These are phyloP conservation scores for Chlorella sp. DNA, from an alignment of 139 green algal genomes.

Conservation along the genomic window DNA sequence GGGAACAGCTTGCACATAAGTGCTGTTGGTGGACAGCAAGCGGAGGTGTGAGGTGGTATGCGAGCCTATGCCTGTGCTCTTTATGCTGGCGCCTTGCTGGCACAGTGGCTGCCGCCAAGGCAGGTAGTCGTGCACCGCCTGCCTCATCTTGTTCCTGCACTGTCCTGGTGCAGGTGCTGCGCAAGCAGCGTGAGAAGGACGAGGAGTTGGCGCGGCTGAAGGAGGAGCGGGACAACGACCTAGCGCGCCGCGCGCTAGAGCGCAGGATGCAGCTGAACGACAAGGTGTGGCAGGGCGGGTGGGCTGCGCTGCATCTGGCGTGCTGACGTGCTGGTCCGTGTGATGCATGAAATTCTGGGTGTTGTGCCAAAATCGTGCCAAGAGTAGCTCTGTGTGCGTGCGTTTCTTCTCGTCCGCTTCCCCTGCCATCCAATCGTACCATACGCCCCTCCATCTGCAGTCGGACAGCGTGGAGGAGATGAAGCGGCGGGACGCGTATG, in stretches of 20 bases:
- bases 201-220: slow-evolving; percentile 65
- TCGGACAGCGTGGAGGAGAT: slow-evolving; percentile 72
- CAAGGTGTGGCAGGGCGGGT: slow-evolving; percentile 31
- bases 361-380: neutral
- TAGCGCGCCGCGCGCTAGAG: slow-evolving; percentile 63
- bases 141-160: neutral
- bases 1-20: neutral
- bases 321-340: neutral
- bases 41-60: neutral
- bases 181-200: slow-evolving; percentile 72
- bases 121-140: neutral
- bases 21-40: neutral
- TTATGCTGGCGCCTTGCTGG: neutral
- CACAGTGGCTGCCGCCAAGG: neutral
- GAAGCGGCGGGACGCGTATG: slow-evolving; percentile 52
- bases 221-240: slow-evolving; percentile 61
- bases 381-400: neutral
- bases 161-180: slow-evolving; percentile 45
- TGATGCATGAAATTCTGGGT: neutral
- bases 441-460: neutral
- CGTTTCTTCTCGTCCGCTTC: neutral
- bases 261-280: slow-evolving; percentile 71
- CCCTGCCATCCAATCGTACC: neutral
- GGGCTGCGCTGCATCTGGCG: neutral
- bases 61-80: neutral